These are phyloP conservation scores for Chara braunii DNA, from an alignment of 139 green algal genomes.

Conservation along the genomic window DNA sequence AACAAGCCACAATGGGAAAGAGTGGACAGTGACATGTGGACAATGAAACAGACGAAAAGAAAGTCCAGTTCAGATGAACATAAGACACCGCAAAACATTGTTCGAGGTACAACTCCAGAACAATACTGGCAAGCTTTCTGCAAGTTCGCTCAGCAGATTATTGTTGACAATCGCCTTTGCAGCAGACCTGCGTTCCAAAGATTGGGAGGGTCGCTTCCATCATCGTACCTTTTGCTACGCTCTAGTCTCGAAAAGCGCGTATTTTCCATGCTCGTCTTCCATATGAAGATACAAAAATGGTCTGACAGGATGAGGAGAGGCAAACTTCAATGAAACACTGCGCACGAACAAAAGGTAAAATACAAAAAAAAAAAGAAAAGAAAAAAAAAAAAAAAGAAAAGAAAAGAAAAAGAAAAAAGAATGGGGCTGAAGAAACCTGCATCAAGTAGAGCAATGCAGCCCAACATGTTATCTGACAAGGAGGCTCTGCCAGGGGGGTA, in stretches of 20 bases:
- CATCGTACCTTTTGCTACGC: neutral
- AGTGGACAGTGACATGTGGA: neutral
- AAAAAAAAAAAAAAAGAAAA: neutral
- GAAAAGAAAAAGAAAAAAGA: slow-evolving; percentile 3
- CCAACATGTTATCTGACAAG: no score
- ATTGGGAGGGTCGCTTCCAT: neutral
- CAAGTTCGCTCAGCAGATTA: no score
- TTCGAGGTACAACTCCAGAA: neutral
- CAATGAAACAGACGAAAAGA: neutral
- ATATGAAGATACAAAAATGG: neutral
- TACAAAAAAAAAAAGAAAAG: neutral
- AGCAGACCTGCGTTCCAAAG: neutral
- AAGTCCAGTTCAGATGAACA: neutral
- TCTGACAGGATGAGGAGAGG: neutral
- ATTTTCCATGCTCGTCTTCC: neutral
- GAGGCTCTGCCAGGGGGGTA: no score
- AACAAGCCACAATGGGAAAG: neutral
- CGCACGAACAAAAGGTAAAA: no score
- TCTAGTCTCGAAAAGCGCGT: neutral
- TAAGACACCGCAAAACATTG: neutral
- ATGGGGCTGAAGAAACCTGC: no score
- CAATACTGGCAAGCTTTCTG: neutral
- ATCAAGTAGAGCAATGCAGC: no score
- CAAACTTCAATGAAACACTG: no score
- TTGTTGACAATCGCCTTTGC: no score